A percentile compares a stretch with the other conserved stretches of the same genome.
Conservation (phyloP, 1,284 basidiomycete species). For the Cutaneotrichosporon curvatum region DNA sequence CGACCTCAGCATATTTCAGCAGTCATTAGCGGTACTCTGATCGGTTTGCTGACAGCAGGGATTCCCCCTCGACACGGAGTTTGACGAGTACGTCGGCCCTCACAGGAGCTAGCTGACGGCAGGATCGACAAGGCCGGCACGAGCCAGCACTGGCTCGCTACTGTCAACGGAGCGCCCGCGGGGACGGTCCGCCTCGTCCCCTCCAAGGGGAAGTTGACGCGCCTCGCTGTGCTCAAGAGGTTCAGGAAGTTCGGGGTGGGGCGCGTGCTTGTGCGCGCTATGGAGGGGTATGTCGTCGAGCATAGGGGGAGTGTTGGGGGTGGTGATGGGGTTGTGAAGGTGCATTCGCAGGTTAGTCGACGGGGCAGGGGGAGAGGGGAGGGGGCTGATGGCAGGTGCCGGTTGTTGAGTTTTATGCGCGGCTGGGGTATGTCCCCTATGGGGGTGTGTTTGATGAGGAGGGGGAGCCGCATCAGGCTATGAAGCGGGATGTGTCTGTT, state of each 20-base stretch:
- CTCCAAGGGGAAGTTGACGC: conserved; percentile 33
- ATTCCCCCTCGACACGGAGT: conserved; percentile 34
- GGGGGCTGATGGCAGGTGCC: conserved; percentile 25
- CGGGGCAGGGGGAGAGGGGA: neutral
- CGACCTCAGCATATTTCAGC: too few relatives aligned
- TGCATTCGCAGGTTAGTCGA: conserved; percentile 36
- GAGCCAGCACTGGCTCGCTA: conserved; percentile 8
- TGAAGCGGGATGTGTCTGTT: too few relatives aligned
- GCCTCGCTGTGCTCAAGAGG: conserved; percentile 34
- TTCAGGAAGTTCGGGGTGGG: conserved; percentile 40
- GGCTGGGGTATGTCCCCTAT: conserved; percentile 52
- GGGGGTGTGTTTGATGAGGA: conserved; percentile 61
- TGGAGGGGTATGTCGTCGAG: conserved; percentile 22
- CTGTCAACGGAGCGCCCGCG: conserved; percentile 24
- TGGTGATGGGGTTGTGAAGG: conserved; percentile 24
- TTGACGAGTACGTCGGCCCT: conserved; percentile 31
- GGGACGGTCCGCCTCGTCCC: conserved; percentile 41
- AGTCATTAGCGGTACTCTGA: too few relatives aligned
- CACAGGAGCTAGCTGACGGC: too few relatives aligned
- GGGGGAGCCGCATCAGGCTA: conserved; percentile 34
- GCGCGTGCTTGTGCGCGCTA: conserved; percentile 23
- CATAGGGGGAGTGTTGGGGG: conserved; percentile 4
- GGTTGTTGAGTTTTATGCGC: conserved; percentile 47
- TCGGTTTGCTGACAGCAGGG: conserved; percentile 22
- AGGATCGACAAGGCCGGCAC: conserved; percentile 11